Evolutionary conservation across 2,329 filamentous ascomycete genomes (phyloP).

Genomic region (Elsinoe perseae): DNA sequence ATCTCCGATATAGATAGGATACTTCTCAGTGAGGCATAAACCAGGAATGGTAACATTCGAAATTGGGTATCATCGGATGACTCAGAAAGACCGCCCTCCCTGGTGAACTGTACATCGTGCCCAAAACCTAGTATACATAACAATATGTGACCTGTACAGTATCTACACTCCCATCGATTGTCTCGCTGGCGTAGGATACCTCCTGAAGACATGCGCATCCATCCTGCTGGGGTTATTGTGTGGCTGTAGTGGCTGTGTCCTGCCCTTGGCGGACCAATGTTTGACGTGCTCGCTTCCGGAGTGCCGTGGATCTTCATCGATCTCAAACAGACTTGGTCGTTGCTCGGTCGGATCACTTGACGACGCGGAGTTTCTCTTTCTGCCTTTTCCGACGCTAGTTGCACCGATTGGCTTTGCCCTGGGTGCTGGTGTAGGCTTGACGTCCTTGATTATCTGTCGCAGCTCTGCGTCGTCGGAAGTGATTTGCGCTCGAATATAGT

Average conservation of each 20-base stretch:
- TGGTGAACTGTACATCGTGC: background rate
- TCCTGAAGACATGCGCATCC: background rate
- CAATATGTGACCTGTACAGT: background rate
- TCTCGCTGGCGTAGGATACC: background rate
- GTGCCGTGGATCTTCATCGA: conserved; percentile 7
- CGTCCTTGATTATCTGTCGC: conserved; percentile 59
- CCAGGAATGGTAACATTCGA: too few relatives aligned
- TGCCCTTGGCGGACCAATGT: background rate
- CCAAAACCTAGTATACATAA: background rate
- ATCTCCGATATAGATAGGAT: background rate
- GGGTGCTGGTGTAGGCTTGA: conserved; percentile 17
- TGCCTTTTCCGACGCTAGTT: background rate
- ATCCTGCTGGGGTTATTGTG: background rate
- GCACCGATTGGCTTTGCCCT: background rate
- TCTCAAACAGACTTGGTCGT: conserved; percentile 8
- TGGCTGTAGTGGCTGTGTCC: background rate
- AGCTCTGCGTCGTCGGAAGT: conserved; percentile 66
- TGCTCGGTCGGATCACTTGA: conserved; percentile 15
- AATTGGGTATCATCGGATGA: conserved; percentile 1
- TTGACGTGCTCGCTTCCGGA: background rate
- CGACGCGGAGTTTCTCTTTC: background rate
- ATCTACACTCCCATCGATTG: background rate
- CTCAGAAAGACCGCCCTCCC: background rate
- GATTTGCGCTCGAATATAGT: conserved; percentile 80
- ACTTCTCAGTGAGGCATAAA: too few relatives aligned